Evolutionary conservation across 768 basidiomycete species (phyloP).

Genomic region (Hortiboletus flavorubellus): DNA sequence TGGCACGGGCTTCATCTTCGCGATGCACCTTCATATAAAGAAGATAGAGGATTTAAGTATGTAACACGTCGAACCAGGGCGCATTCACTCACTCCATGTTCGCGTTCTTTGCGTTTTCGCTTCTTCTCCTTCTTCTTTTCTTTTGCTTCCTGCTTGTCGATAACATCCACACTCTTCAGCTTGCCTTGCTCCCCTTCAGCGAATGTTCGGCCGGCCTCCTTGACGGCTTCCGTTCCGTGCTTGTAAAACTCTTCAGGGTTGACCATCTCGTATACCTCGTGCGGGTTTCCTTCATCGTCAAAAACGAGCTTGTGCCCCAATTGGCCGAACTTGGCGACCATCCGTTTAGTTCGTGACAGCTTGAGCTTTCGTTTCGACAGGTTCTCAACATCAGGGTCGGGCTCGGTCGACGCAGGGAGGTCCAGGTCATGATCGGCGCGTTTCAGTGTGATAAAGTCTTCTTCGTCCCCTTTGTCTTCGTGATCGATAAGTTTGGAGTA

Average conservation of each 20-base stretch:
- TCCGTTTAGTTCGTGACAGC: slow-evolving; percentile 69
- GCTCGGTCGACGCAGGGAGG: slow-evolving; percentile 38
- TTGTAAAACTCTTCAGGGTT: slow-evolving; percentile 70
- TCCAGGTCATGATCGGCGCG: slow-evolving; percentile 86
- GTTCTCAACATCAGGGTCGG: slow-evolving; percentile 40
- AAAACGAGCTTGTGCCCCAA: slow-evolving; percentile 77
- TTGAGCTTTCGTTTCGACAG: slow-evolving; percentile 88
- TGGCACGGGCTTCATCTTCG: slow-evolving; percentile 22
- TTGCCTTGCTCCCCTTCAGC: slow-evolving; percentile 69
- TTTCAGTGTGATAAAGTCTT: slow-evolving; percentile 87
- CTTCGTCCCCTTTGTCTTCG: slow-evolving; percentile 46
- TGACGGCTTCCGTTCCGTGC: slow-evolving; percentile 61
- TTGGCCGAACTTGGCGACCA: slow-evolving; percentile 57
- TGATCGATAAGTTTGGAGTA: slow-evolving; percentile 86
- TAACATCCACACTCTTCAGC: slow-evolving; percentile 65
- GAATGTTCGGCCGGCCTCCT: slow-evolving; percentile 65
- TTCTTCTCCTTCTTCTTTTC: slow-evolving; percentile 93
- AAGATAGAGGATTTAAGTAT: not conserved
- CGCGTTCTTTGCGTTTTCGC: slow-evolving; percentile 82
- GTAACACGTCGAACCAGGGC: not conserved
- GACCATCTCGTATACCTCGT: slow-evolving; percentile 80
- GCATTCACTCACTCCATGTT: slow-evolving; percentile 36
- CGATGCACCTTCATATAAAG: slow-evolving; percentile 17
- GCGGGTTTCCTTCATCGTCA: slow-evolving; percentile 81
- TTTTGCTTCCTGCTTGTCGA: slow-evolving; percentile 79